phyloP scores from a whole-genome alignment of 2,329 filamentous ascomycete genomes.

The Torrubiellomyces zombiae region DNA sequence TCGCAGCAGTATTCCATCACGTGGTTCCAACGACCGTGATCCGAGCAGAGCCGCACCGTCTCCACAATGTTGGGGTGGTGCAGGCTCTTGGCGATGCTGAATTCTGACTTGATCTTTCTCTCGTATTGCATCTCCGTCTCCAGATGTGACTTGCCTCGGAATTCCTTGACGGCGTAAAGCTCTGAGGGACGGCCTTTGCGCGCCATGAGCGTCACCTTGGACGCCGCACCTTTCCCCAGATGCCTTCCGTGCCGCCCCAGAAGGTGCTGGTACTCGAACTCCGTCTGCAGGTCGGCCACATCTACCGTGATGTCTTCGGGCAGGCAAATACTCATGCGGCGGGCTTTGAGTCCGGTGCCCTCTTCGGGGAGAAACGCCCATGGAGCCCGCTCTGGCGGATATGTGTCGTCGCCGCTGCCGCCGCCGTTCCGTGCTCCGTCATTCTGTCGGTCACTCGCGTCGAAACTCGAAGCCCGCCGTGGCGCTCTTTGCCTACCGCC shows the following conservation, averaged over 20 bases:
- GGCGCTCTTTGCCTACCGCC: slow-evolving; percentile 9
- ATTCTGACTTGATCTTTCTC: slow-evolving; percentile 84
- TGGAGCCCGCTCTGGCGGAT: slow-evolving; percentile 26
- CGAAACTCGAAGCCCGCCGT: slow-evolving; percentile 32
- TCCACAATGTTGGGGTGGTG: slow-evolving; percentile 80
- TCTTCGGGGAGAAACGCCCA: slow-evolving; percentile 49
- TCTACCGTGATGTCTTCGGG: slow-evolving; percentile 62
- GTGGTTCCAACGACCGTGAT: slow-evolving; percentile 67
- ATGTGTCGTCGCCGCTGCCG: slow-evolving; percentile 12
- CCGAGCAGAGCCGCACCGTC: slow-evolving; percentile 58
- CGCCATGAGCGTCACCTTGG: slow-evolving; percentile 66
- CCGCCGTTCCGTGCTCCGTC: slow-evolving; percentile 6
- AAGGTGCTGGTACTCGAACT: slow-evolving; percentile 55
- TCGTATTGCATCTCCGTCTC: slow-evolving; percentile 63
- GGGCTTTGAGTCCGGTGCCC: slow-evolving; percentile 61
- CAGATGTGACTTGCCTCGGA: slow-evolving; percentile 51
- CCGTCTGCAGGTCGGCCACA: slow-evolving; percentile 47
- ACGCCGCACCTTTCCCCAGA: slow-evolving; percentile 68
- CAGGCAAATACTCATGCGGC: slow-evolving; percentile 58
- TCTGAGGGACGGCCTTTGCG: slow-evolving; percentile 48
- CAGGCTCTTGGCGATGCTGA: slow-evolving; percentile 68
- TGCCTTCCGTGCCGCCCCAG: slow-evolving; percentile 57
- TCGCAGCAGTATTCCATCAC: slow-evolving; percentile 86
- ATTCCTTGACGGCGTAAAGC: slow-evolving; percentile 76
- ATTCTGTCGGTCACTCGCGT: slow-evolving; percentile 17